These are phyloP conservation scores for Aspergillus egyptiacus DNA, from an alignment of 495 filamentous ascomycete genomes.

Conservation along the genomic window DNA sequence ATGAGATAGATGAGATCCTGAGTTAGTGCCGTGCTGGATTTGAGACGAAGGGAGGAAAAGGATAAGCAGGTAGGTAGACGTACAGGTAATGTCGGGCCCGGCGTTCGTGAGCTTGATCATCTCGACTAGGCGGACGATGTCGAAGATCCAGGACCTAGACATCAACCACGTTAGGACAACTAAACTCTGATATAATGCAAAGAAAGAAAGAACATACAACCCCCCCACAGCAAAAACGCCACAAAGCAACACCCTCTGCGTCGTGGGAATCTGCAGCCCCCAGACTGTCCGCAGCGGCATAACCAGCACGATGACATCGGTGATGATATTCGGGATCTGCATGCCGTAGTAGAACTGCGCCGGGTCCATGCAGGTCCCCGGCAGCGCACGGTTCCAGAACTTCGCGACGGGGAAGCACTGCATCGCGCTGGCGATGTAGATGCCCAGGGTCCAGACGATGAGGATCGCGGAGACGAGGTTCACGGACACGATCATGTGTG, in stretches of 20 bases:
- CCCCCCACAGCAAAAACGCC: constrained; percentile 40
- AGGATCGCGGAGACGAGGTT: constrained; percentile 23
- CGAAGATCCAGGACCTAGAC: too few relatives aligned
- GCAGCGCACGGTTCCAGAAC: constrained; percentile 26
- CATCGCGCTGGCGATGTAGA: constrained; percentile 24
- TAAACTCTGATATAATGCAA: too few relatives aligned
- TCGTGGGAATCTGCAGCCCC: constrained; percentile 31
- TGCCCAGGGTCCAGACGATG: constrained; percentile 26
- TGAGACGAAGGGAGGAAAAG: too few relatives aligned
- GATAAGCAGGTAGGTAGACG: too few relatives aligned
- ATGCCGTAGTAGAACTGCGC: constrained; percentile 29
- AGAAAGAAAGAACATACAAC: constrained; percentile 30
- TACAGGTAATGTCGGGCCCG: too few relatives aligned
- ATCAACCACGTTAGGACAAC: too few relatives aligned
- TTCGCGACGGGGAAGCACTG: constrained; percentile 30
- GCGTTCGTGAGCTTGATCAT: too few relatives aligned
- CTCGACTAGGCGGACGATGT: too few relatives aligned
- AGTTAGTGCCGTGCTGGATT: too few relatives aligned
- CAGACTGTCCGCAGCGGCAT: constrained; percentile 46
- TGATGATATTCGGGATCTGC: constrained; percentile 37
- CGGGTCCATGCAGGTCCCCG: constrained; percentile 28
- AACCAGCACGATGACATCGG: constrained; percentile 35
- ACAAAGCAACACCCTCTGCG: constrained; percentile 32
- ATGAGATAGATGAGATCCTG: too few relatives aligned
- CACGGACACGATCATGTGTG: constrained; percentile 20